Base-by-base conservation (phyloP, 805 yeast genomes). In the Starmerella stellata region DNA sequence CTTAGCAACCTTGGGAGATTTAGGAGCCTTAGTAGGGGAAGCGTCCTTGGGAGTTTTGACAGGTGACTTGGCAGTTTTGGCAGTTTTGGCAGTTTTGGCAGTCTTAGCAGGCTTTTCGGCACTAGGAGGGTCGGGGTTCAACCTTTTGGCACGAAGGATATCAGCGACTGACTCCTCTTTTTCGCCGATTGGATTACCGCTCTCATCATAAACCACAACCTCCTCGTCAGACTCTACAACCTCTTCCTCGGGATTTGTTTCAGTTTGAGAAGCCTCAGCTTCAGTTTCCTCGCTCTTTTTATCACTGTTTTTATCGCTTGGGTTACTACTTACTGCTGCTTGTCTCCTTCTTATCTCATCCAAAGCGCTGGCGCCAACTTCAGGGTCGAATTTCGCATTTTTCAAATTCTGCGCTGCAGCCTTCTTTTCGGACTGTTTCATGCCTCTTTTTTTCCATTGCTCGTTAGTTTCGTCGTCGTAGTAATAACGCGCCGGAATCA, bases 401-500 rank as follows among this genome's bases (percentile, higher is more conserved):
- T 78, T 78, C 45, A 70, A 73, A 47, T 65, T 70, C 17, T 65
- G 58, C 47, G 80, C 82, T 38, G 67, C 71, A 49, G 77, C 78
- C 39, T 58, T 58, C 5, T 27, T 28, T 28, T 38, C 43, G 5
- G 29, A 36, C 2, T 17, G 29, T 4, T 14, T 21, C 19, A 24
- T 21, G 23, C 72, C 21, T 59, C 75, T 70, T 63, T 82, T 81
- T 62, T 76, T 75, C 95, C 95, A 85, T 59, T 87, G 95, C 38
- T 76, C 75, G 50, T 77, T 74, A 2, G 87, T 76, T 42, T 80
- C 87, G 30, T 79, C 94, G 56, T 85, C 95, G 55, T 80, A 83
- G 56, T 87, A 87, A 53, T 78, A 83, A 54, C 83, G 82, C 2
- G 95, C 93, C 3, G 96, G 95, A 42, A 87, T 85, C 57, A 87